These are phyloP conservation scores for Thelonectria blattea DNA, from an alignment of 2,329 filamentous ascomycete genomes.

Conservation along the genomic window DNA sequence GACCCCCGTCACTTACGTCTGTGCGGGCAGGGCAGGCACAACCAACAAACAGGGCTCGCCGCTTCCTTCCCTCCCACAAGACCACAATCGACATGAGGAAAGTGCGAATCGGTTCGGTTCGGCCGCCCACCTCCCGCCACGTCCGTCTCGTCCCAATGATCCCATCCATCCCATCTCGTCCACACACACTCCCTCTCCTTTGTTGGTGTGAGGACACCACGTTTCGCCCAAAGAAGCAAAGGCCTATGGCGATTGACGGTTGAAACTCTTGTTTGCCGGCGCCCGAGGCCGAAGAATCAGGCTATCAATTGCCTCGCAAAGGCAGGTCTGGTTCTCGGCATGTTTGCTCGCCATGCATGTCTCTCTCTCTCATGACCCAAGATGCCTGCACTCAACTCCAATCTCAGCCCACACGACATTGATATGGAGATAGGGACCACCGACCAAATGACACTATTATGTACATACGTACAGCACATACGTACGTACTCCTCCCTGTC, in stretches of 20 bases:
- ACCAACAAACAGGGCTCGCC: neutral
- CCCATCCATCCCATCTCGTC: neutral
- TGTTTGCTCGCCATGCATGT: conserved; percentile 13
- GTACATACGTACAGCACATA: conserved; percentile 2
- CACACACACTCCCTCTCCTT: neutral
- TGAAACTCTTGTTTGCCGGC: neutral
- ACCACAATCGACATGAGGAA: neutral
- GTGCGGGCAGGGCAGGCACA: conserved; percentile 4
- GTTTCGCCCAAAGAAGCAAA: conserved; percentile 3
- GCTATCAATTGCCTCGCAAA: conserved; percentile 6
- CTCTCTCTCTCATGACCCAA: conserved; percentile 7
- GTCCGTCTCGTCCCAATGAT: neutral
- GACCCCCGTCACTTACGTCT: neutral
- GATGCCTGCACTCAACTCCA: conserved; percentile 35
- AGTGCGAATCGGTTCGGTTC: conserved; percentile 14
- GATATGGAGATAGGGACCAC: conserved; percentile 27
- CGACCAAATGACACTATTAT: conserved; percentile 24
- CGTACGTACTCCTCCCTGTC: neutral
- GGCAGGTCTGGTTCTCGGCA: neutral
- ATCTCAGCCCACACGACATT: conserved; percentile 38
- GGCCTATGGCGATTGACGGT: conserved; percentile 2
- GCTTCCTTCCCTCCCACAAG: too few species aligned
- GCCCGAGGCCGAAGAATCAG: conserved; percentile 12
- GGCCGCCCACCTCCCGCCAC: conserved; percentile 18
- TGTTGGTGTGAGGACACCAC: neutral